Evolutionary conservation across 345 rosid genomes (phyloP), one percentile per base, ranked within the genome.

Genomic region (Kernera saxatilis): DNA sequence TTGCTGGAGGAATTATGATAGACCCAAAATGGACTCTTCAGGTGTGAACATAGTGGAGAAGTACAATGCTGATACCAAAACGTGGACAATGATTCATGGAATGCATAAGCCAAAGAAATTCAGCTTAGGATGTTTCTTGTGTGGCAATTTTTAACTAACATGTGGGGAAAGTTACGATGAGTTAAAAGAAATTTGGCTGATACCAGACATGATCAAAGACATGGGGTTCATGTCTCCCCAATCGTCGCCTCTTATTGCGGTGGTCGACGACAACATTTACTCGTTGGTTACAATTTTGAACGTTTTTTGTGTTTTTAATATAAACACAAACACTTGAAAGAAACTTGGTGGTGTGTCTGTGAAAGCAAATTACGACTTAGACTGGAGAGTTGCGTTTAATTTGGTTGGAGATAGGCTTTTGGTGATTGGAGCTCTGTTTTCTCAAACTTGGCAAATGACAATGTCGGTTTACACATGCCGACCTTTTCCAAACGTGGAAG

Each of bases 321-420:
- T 82, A 76, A 60, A 44, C 12, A 70, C 45, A 80, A 90, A 81
- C 35, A 40, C 74, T 32, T 90, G 93, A 93, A 85, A 77, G 76
- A 81, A 70, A 3, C 60, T 86, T 29, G 93, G 91, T 23, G 48
- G 37, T 7, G 88, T 79, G 23, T 93, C 91, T 0, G 88, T 88
- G 29, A 76, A 85, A 70, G 87, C 93, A 3, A 89, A 81, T 74
- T 67, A 57, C 11, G 69, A 78, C 45, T 57, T 48, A 33, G 92
- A 92, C 22, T 88, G 93, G 93, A 93, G 97, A 3, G 85, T 90
- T 6, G 96, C 93, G 0, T 59, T 59, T 25, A 59, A 39, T 10
- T 59, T 22, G 6, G 2, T 25, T n/a, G 51, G 37, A 10, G 51
- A 85, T 6, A 84, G 84, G 71, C 82, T 90, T 64, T 84, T 90